Evolutionary conservation across 352 stramenopile species (phyloP), one percentile per base, ranked within the genome.

Genomic region (Pythium apleroticum): DNA sequence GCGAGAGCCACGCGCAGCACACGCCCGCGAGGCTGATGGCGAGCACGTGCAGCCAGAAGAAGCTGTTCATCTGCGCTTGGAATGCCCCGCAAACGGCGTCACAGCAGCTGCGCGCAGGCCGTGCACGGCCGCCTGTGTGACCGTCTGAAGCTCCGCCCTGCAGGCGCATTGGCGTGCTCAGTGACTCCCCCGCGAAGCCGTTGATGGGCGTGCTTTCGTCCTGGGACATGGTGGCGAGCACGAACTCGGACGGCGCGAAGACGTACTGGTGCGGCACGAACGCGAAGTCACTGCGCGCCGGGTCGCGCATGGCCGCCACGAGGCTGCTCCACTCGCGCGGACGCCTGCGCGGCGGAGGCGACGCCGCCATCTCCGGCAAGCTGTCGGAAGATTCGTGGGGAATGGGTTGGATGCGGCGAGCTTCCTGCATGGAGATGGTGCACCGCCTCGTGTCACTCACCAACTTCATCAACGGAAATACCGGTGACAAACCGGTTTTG

Each of bases 241-340:
- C 56, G 14, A 74, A 52, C 61, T 80, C 70, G 25, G 65, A 25
- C n/a, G 79, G 76, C 10, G 76, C 77, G 49, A 77, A 74, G 20
- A 91, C 77, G 69, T 93, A 91, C 57, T 90, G 81, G 63, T 93
- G 85, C 54, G 85, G 82, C 57, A 93, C 82, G 57, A 93, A 93
- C 11, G 83, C 84, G 65, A 91, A 93, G 61, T 91, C 85, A 62
- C 81, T 91, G 45, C 85, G 82, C 50, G 78, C 65, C 10, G 85
- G 85, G 30, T 91, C 81, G 1, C 77, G 73, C 65, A 93, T 72
- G 57, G 82, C 80, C 22, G 76, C 71, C 52, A 91, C 75, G 35
- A 93, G 74, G 54, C 75, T 86, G 63, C 76, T 81, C 85, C 85
- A 93, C 25, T 66, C 52, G 37, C 66, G 66, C 22, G 63, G 63